Conservation (phyloP, 768 basidiomycete species). For the Lactarius vividus region DNA sequence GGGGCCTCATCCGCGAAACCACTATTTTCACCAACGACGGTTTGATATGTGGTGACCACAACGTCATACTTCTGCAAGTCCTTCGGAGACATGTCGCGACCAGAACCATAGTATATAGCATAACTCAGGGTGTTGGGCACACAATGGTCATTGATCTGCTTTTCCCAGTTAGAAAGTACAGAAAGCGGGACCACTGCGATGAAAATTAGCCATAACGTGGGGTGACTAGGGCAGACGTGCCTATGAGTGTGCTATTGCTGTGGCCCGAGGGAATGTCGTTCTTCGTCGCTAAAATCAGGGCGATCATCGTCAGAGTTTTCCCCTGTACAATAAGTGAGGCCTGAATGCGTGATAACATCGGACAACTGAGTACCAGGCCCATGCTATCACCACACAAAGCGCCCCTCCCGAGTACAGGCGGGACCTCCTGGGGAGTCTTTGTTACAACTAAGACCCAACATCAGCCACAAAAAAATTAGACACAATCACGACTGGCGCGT, state of each 20-base stretch:
- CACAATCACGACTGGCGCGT: constrained; percentile 27
- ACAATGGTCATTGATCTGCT: constrained; percentile 77
- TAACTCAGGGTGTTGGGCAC: constrained; percentile 47
- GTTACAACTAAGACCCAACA: constrained; percentile 65
- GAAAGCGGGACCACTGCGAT: constrained; percentile 75
- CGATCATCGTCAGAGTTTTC: constrained; percentile 87
- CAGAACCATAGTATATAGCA: constrained; percentile 70
- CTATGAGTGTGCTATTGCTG: constrained; percentile 74
- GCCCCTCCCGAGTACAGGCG: constrained; percentile 74
- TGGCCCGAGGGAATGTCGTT: constrained; percentile 53
- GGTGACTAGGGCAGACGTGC: constrained; percentile 40
- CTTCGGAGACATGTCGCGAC: constrained; percentile 54
- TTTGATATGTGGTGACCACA: constrained; percentile 83
- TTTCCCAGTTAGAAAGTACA: constrained; percentile 85
- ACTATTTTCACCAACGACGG: constrained; percentile 56
- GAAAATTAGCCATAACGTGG: not conserved
- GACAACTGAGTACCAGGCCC: constrained; percentile 52
- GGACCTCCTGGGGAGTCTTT: constrained; percentile 64
- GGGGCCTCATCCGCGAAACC: constrained; percentile 32
- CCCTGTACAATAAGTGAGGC: constrained; percentile 51
- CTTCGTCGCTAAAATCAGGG: constrained; percentile 77
- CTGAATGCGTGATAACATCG: constrained; percentile 11
- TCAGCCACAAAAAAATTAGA: not conserved
- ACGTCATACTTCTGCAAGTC: constrained; percentile 69
- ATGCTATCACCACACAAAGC: constrained; percentile 89